These are phyloP conservation scores for Russula sp. DNA, from an alignment of 768 basidiomycete species.

Conservation along the genomic window DNA sequence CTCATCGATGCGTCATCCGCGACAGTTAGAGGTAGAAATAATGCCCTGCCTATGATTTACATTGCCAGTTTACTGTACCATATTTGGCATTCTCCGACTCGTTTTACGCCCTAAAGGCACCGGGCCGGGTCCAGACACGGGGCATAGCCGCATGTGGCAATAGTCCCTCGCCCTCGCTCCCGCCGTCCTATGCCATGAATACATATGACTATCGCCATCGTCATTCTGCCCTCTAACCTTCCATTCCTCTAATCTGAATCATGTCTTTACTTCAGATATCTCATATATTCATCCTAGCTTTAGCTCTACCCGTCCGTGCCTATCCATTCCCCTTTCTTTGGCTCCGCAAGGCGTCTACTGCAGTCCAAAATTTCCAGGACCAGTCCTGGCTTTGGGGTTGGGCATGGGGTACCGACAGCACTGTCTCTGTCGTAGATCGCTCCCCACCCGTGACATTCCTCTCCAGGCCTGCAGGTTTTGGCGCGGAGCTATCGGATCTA, in stretches of 20 bases:
- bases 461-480: constrained; percentile 72
- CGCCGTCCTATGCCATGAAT: too few relatives aligned
- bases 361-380: constrained; percentile 26
- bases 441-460: constrained; percentile 63
- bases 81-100: too few relatives aligned
- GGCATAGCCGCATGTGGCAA: not conserved
- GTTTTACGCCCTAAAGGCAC: too few relatives aligned
- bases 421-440: constrained; percentile 71
- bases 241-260: not conserved
- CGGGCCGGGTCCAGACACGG: too few relatives aligned
- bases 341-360: constrained; percentile 28
- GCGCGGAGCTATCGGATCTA: constrained; percentile 57
- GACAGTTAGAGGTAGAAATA: too few relatives aligned
- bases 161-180: not conserved
- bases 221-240: not conserved
- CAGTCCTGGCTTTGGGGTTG: constrained; percentile 36
- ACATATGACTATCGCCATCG: not conserved
- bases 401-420: constrained; percentile 38
- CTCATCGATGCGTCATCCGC: too few relatives aligned
- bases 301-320: constrained; percentile 2
- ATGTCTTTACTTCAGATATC: constrained; percentile 6
- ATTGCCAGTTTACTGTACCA: too few relatives aligned
- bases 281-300: constrained; percentile 7
- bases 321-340: constrained; percentile 24
- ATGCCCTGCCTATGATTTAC: too few relatives aligned